Base-by-base conservation (phyloP, 2,329 filamentous ascomycete genomes). In the Claviceps maximensis region DNA sequence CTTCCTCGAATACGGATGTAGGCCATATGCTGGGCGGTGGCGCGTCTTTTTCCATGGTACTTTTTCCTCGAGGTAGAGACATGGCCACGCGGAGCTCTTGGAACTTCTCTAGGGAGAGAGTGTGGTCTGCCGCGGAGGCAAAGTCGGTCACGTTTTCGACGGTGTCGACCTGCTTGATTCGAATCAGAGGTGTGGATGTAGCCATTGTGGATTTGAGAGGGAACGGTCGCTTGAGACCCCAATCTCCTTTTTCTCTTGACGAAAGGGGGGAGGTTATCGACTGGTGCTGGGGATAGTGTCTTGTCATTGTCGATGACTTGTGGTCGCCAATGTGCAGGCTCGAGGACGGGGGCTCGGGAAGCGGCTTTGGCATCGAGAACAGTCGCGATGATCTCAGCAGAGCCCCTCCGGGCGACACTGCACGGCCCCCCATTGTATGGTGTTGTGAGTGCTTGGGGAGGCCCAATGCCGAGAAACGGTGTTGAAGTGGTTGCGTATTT, bases 121-220 rank as follows among this genome's bases (percentile, higher is more conserved):
- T 79, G 69, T 95, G 88, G 67, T 95, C 88, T 53, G 84, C 79
- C 0, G 89, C 86, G 40, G 87, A 89, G 57, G 82, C 77, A 69
- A 89, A 97, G 63, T 96, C 89, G 63, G 90, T 95, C 59, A 96
- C 78, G 66, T 89, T 86, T 69, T 96, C 89, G 60, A 83, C 79
- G 2, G 88, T 87, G 72, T 97, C 91, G 58, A 95, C 77, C 55
- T 85, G 78, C 61, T 82, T 83, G 59, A 97, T 71, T 58, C 87
- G 81, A 52, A 95, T 78, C 49, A 87, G 74, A 10, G 89, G 87
- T n/a, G 82, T 83, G 7, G 83, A 81, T 7, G 82, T 82, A 52
- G 80, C 80, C 21, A 82, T 79, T 5, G 88, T 90, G 3, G 85
- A 83, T 65, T 84, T 84, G 9, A 84, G 71, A 1, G 91, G 91